Evolutionary conservation across 805 yeast species (phyloP).

Genomic region (Nakazawaea sp.): DNA sequence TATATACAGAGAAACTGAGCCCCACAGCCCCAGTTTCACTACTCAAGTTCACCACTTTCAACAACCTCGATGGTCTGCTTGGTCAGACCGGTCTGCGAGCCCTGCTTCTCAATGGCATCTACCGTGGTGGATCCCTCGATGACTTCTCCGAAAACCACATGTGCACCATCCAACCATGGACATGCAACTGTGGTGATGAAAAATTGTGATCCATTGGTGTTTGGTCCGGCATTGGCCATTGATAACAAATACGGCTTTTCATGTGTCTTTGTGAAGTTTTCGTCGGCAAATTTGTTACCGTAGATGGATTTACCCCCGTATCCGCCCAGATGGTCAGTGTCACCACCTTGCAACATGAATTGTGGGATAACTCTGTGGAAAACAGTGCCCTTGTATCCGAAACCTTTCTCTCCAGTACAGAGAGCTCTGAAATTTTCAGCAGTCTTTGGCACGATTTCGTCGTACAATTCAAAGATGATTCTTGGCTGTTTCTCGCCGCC

Average conservation of each 20-base stretch:
- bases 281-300: constrained; percentile 54
- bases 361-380: constrained; percentile 98
- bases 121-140: constrained; percentile 52
- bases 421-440: constrained; percentile 77
- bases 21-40: too few relatives aligned
- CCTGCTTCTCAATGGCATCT: constrained; percentile 55
- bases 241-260: constrained; percentile 76
- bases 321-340: constrained; percentile 81
- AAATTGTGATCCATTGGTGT: constrained; percentile 89
- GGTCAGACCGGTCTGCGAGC: constrained; percentile 64
- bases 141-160: constrained; percentile 76
- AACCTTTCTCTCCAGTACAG: constrained; percentile 92
- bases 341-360: constrained; percentile 97
- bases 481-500: constrained; percentile 42
- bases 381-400: constrained; percentile 75
- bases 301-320: constrained; percentile 89
- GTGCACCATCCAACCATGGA: constrained; percentile 76
- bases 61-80: constrained; percentile 57
- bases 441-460: constrained; percentile 58
- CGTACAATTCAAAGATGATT: constrained; percentile 25
- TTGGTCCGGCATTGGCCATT: constrained; percentile 92
- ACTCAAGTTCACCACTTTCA: constrained; percentile 44
- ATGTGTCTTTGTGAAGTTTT: constrained; percentile 69
- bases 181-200: constrained; percentile 77
- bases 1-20: neutral